Base-by-base conservation (phyloP, 805 yeast species). In the Scheffersomyces lignosus region DNA sequence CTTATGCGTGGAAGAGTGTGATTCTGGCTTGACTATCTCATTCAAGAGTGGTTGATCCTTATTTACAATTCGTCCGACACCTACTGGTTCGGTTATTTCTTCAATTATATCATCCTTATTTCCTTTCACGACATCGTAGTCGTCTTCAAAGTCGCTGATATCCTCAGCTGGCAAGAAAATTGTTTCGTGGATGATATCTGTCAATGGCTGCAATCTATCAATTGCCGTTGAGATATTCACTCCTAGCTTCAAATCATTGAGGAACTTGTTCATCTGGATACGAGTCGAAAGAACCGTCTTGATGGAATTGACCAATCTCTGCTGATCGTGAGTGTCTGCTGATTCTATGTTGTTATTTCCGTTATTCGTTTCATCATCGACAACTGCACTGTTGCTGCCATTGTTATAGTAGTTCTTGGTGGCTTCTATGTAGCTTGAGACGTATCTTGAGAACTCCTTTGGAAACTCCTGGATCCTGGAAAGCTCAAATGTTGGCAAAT, bases 91-190 rank as follows among this genome's bases (percentile, higher is more conserved):
- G 4, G 77, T 53, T 18, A 44, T 51, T 4, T 55, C 58, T 13
- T 52, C 47, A 14, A 20, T 44, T 43, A 26, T 29, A 29, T 44
- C 54, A 14, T 28, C 37, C 9, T 28, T 22, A 6, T 24, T 32
- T 8, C 31, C 20, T 36, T 49, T 51, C 37, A 44, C 22, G 8
- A 51, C 58, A 17, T 52, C 61, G 29, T 31, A 28, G 26, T 58
- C 64, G 18, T 49, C 58, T 13, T 51, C 60, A 27, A 36, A 42
- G 12, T 59, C 64, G 23, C 51, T 49, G 4, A 39, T 37, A 26
- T 77, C 81, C 18, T 75, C 82, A 10, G 66, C 71, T 0, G 81
- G 81, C 29, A 75, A 58, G 13, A 73, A 61, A 8, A 77, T 62
- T 8, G 76, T 64, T 26, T 69, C 70, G 44, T 73, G 71, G 23